These are phyloP conservation scores for Tillandsia fasciculata DNA, from an alignment of 176 grass and related monocot genomes.

Conservation along the genomic window DNA sequence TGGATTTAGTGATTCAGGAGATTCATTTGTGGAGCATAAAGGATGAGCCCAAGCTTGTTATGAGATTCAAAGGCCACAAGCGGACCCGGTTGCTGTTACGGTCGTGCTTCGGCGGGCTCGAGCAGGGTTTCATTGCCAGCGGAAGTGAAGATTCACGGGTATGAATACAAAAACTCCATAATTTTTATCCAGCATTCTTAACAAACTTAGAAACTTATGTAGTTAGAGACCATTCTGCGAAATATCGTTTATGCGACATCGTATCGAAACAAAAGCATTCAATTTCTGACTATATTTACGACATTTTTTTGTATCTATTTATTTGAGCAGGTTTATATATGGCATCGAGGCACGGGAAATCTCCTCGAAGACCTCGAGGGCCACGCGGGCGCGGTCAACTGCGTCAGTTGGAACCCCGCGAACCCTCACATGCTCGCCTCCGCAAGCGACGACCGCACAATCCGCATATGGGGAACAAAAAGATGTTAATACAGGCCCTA, in stretches of 20 bases:
- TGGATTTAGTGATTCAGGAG: conserved; percentile 51
- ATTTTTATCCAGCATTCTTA: no score
- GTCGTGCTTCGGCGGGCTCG: conserved; percentile 90
- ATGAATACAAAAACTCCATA: not conserved
- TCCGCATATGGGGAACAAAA: conserved; percentile 72
- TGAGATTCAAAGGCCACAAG: conserved; percentile 61
- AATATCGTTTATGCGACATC: no score
- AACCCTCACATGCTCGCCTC: conserved; percentile 91
- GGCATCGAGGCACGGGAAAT: conserved; percentile 66
- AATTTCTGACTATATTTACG: not conserved
- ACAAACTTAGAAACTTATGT: no score
- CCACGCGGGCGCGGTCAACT: conserved; percentile 78
- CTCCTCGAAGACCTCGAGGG: conserved; percentile 58
- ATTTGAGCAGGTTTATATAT: conserved; percentile 68
- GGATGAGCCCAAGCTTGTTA: conserved; percentile 49
- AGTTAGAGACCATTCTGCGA: no score
- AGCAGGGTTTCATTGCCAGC: conserved; percentile 83
- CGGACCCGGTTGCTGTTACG: conserved; percentile 69
- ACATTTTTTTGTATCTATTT: not conserved
- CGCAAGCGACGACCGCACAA: conserved; percentile 64
- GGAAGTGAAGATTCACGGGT: conserved; percentile 96
- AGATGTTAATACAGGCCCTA: not conserved
- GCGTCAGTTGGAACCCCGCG: conserved; percentile 78
- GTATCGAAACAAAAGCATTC: no score
- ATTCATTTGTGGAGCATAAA: conserved; percentile 94